These are phyloP conservation scores for Gautieria morchelliformis DNA, from an alignment of 768 basidiomycete genomes.

Conservation along the genomic window DNA sequence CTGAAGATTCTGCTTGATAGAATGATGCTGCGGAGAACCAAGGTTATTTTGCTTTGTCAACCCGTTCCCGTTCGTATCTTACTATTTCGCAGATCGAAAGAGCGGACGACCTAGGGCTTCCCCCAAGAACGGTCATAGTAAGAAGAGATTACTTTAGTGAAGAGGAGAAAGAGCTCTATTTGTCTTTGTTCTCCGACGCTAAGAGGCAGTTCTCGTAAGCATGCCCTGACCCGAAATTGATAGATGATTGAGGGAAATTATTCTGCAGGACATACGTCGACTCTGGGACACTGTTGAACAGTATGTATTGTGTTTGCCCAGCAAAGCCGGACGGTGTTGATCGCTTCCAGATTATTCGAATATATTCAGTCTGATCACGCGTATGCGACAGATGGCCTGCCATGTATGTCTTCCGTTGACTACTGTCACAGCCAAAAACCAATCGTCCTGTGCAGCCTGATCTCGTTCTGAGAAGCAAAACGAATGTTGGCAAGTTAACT, in stretches of 20 bases:
- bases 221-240: background rate
- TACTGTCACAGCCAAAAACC: no score
- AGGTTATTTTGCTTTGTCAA: constrained; percentile 31
- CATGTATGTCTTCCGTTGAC: constrained; percentile 28
- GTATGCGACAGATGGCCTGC: constrained; percentile 94
- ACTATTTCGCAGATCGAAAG: constrained; percentile 61
- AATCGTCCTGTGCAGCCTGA: constrained; percentile 45
- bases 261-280: constrained; percentile 67
- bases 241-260: background rate
- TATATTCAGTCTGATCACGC: constrained; percentile 83
- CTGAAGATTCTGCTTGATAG: constrained; percentile 79
- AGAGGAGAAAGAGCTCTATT: constrained; percentile 93
- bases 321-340: background rate
- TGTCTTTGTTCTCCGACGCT: constrained; percentile 85
- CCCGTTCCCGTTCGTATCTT: background rate
- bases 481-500: constrained; percentile 52
- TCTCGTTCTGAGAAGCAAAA: constrained; percentile 82
- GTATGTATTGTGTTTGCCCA: constrained; percentile 35
- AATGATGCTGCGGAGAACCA: constrained; percentile 93
- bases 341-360: constrained; percentile 67
- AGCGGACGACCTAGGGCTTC: constrained; percentile 92
- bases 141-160: constrained; percentile 89
- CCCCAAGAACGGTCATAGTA: constrained; percentile 84
- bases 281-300: constrained; percentile 85
- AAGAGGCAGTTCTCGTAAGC: constrained; percentile 66